Conservation (phyloP, 352 stramenopile species). For the Globisporangium megalacanthum region DNA sequence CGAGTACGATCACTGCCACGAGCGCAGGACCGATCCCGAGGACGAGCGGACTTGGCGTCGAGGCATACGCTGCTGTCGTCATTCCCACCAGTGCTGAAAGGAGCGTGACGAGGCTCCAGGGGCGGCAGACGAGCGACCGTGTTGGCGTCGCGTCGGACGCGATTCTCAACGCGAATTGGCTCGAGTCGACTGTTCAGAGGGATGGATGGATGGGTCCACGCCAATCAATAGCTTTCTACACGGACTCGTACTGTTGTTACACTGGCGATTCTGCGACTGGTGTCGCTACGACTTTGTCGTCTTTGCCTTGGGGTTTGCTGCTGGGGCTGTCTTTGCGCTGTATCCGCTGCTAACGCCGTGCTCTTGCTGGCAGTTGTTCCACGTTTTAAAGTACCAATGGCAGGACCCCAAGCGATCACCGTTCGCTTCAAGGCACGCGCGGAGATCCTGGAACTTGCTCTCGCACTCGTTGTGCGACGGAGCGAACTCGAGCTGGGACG, state of each 20-base stretch:
- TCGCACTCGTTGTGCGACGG: not conserved
- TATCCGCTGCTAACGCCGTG: not conserved
- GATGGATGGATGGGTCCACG: too few relatives aligned
- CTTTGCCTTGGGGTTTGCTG: not conserved
- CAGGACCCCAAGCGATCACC: not conserved
- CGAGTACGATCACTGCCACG: constrained; percentile 31
- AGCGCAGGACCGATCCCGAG: constrained; percentile 28
- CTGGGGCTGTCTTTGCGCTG: not conserved
- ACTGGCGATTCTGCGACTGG: not conserved
- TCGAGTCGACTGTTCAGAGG: too few relatives aligned
- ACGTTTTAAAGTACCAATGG: not conserved
- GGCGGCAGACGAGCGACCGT: too few relatives aligned
- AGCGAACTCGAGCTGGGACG: not conserved
- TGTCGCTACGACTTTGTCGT: not conserved
- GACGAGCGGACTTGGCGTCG: constrained; percentile 4
- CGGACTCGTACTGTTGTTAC: not conserved
- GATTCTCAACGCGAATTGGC: too few relatives aligned
- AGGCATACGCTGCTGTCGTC: not conserved
- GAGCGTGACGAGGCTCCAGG: not conserved
- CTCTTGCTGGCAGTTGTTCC: constrained; percentile 6
- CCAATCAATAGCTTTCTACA: too few relatives aligned
- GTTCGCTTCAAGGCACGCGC: constrained; percentile 1
- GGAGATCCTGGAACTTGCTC: constrained; percentile 1
- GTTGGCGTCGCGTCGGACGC: too few relatives aligned
- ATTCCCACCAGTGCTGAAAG: not conserved